A percentile compares a stretch with the other conserved stretches of the same genome.
Conservation (phyloP, 768 basidiomycete species). For the Agrocybe praecox region DNA sequence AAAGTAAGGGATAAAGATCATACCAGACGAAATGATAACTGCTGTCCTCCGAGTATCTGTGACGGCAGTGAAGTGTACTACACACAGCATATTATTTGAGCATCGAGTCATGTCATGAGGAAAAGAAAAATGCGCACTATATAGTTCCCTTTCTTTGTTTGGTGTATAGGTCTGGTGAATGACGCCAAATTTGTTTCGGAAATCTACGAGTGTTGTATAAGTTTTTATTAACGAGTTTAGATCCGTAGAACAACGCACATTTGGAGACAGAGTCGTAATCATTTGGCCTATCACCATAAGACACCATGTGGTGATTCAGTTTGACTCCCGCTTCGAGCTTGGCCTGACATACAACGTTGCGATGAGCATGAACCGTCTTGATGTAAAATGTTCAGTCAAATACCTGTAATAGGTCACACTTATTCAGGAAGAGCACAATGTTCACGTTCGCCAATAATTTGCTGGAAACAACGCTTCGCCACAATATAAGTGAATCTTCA, state of each 20-base stretch:
- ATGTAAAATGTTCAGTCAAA: conserved; percentile 11
- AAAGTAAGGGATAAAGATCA: conserved; percentile 19
- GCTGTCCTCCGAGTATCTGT: conserved; percentile 78
- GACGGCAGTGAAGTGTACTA: conserved; percentile 81
- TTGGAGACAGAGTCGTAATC: conserved; percentile 77
- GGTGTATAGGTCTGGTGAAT: conserved; percentile 69
- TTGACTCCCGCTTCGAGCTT: conserved; percentile 80
- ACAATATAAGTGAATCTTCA: conserved; percentile 77
- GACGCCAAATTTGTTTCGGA: conserved; percentile 71
- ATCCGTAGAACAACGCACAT: conserved; percentile 45
- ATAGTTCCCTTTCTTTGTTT: conserved; percentile 73
- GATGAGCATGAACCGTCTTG: conserved; percentile 3
- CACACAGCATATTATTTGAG: background rate
- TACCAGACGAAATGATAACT: conserved; percentile 75
- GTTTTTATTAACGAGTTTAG: no score
- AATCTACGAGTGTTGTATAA: conserved; percentile 48
- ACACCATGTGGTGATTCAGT: conserved; percentile 66
- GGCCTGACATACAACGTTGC: conserved; percentile 37
- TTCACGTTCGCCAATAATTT: conserved; percentile 73
- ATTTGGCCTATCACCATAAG: conserved; percentile 76
- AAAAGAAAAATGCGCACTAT: conserved; percentile 48
- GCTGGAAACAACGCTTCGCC: conserved; percentile 74
- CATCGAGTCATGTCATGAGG: conserved; percentile 1
- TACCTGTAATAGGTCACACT: conserved; percentile 77
- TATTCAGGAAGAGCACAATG: conserved; percentile 83